phyloP scores from a whole-genome alignment of 2,329 filamentous ascomycete genomes.

The Gnomoniopsis smithogilvyi region DNA sequence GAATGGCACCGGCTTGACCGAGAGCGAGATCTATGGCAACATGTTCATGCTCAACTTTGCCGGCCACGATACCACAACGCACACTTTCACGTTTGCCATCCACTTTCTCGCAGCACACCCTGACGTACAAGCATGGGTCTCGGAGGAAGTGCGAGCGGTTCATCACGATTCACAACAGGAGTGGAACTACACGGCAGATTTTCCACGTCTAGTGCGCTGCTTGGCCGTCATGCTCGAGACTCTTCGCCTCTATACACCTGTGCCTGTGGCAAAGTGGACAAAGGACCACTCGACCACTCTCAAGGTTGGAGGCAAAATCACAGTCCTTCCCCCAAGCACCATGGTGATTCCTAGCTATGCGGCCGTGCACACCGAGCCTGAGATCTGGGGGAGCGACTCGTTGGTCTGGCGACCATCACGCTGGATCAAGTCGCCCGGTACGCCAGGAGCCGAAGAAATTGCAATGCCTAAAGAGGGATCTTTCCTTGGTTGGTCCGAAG shows the following conservation, averaged over 20 bases:
- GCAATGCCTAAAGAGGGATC: conserved; percentile 16
- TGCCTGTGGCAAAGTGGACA: conserved; percentile 11
- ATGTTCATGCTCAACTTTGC: conserved; percentile 29
- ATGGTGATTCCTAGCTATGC: conserved; percentile 21
- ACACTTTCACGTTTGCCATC: conserved; percentile 37
- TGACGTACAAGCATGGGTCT: conserved; percentile 28
- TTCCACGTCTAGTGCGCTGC: conserved; percentile 3
- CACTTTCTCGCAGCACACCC: conserved; percentile 37
- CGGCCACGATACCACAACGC: conserved; percentile 27
- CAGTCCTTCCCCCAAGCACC: conserved; percentile 12
- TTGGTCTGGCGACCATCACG: conserved; percentile 24
- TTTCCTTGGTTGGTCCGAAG: conserved; percentile 29
- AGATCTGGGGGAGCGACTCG: conserved; percentile 24
- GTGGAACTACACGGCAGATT: conserved; percentile 9
- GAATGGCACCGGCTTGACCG: conserved; percentile 29
- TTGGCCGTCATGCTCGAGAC: conserved; percentile 9
- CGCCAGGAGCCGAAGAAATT: conserved; percentile 20
- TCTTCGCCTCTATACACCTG: neutral
- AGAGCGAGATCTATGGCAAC: conserved; percentile 27
- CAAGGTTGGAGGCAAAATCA: conserved; percentile 11
- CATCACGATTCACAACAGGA: conserved; percentile 11
- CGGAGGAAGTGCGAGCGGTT: conserved; percentile 27
- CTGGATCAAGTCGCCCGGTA: conserved; percentile 19
- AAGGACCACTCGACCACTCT: conserved; percentile 22
- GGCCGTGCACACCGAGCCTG: conserved; percentile 24